Base-by-base conservation (phyloP, 2,329 filamentous ascomycete species). In the Sclerotinia trifoliorum region DNA sequence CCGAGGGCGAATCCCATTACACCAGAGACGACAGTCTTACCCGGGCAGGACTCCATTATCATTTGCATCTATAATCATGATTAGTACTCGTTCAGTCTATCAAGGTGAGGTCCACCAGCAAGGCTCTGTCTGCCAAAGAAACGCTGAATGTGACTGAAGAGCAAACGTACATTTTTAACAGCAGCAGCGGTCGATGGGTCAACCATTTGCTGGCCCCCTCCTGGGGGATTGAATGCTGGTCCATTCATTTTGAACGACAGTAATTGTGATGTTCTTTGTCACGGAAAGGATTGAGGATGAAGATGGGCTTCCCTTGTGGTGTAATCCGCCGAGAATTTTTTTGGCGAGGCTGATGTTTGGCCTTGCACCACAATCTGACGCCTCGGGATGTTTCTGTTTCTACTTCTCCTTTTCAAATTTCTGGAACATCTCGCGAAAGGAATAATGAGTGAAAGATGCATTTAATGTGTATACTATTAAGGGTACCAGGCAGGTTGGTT, bases 1-100 rank as follows among this genome's bases (percentile, higher is more conserved):
- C 95, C 95, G 73, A 99, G 89, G 49, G 90, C 95, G 76, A 97
- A 97, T 21, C 95, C 95, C 87, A 96, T 96, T 32, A 90, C 92
- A 68, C 94, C 95, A 0, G 94, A 91, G 81, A 99, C 90, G 74
- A 88, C 89, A 24, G 93, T 91, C 80, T 99, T 99, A 68, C 89
- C 89, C 32, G 90, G 88, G 78, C 95, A 99, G 46, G 92, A 96
- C 80, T 98, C 94, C 92, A 97, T 97, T 1, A 78, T 60, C 42
- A 63, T 71, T 75, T 77, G 75, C 76, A 78, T 77, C 76, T 78
- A 54, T 32, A 51, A 32, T n/a, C 52, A 29, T 21, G n/a, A 17
- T 66, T 26, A 39, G 42, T 51, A 29, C 17, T 42, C 13, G 21
- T 29, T 21, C 21, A 24, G 26, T 51, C 42, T 44, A 49, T 26